These are phyloP conservation scores for Croton laevigatus DNA, from an alignment of 441 rosid species.

Conservation along the genomic window DNA sequence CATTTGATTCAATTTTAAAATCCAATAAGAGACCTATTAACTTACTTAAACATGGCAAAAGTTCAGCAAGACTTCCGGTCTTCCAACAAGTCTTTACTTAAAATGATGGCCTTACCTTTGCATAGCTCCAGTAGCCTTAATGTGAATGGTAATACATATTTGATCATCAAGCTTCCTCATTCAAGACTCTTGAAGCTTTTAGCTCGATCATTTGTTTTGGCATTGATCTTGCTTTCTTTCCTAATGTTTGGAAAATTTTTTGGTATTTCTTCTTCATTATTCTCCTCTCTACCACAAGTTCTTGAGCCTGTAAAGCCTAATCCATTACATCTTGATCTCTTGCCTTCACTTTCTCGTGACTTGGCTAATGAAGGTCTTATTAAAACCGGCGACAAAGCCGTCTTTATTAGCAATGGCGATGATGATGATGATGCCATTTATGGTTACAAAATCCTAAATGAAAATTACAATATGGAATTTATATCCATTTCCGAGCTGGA, in stretches of 20 bases:
- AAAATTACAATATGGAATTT: constrained; percentile 30
- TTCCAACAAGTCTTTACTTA: constrained; percentile 30
- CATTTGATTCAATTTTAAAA: constrained; percentile 8
- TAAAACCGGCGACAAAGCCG: constrained; percentile 35
- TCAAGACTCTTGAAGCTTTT: constrained; percentile 34
- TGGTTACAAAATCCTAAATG: constrained; percentile 19
- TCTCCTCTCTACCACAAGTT: neutral
- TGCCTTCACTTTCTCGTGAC: constrained; percentile 45
- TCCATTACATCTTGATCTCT: constrained; percentile 18
- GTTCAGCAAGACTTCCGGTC: constrained; percentile 31
- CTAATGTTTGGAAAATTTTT: constrained; percentile 23
- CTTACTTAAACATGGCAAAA: constrained; percentile 32
- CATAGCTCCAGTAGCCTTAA: neutral
- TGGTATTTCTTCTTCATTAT: constrained; percentile 13
- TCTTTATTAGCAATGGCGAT: constrained; percentile 33
- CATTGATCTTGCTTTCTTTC: constrained; percentile 39
- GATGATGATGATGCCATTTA: constrained; percentile 3
- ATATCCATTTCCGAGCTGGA: constrained; percentile 41
- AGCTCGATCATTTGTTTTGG: constrained; percentile 38
- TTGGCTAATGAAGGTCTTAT: constrained; percentile 56
- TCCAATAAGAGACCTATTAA: neutral
- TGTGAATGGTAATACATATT: constrained; percentile 14
- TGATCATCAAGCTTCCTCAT: constrained; percentile 38
- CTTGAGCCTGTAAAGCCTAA: constrained; percentile 5
- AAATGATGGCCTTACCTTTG: constrained; percentile 11